Percentiles rank a stretch among this genome's conserved stretches.
phyloP scores from a whole-genome alignment of 495 filamentous ascomycete genomes.

The Immersiella caudata region DNA sequence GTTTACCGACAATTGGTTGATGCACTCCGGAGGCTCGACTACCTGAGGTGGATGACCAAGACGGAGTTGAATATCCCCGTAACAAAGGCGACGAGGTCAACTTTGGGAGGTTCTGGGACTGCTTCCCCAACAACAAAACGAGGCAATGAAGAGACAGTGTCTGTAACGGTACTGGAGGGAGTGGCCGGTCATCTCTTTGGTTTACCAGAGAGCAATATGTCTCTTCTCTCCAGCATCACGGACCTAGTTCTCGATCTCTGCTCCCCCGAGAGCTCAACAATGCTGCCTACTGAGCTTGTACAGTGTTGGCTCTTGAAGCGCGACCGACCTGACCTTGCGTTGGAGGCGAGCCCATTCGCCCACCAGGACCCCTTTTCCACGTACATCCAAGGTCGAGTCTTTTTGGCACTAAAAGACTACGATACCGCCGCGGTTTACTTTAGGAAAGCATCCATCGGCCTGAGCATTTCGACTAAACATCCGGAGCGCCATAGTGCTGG shows the following conservation, averaged over 20 bases:
- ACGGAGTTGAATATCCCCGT: constrained; percentile 52
- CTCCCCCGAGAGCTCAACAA: constrained; percentile 52
- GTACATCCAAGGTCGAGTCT: constrained; percentile 84
- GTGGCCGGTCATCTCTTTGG: constrained; percentile 54
- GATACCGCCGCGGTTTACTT: constrained; percentile 76
- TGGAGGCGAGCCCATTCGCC: constrained; percentile 72
- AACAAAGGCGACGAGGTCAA: constrained; percentile 36
- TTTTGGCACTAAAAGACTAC: constrained; percentile 71
- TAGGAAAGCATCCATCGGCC: constrained; percentile 76
- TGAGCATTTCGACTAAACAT: constrained; percentile 54
- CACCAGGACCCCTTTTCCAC: constrained; percentile 70
- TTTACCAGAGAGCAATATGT: constrained; percentile 40
- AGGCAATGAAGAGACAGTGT: constrained; percentile 41
- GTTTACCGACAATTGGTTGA: constrained; percentile 69
- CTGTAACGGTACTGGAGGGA: constrained; percentile 55
- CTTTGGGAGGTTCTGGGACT: constrained; percentile 29
- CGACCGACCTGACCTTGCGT: constrained; percentile 70
- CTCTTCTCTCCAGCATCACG: constrained; percentile 50
- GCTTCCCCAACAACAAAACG: constrained; percentile 38
- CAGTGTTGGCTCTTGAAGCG: constrained; percentile 73
- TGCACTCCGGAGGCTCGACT: constrained; percentile 70
- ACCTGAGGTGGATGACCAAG: constrained; percentile 79
- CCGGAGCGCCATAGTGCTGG: constrained; percentile 53
- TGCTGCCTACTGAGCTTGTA: constrained; percentile 54
- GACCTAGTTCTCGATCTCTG: constrained; percentile 60